Percentiles rank a stretch among this genome's conserved stretches.
phyloP scores from a whole-genome alignment of 2,329 filamentous ascomycete species.

The Monilinia aucupariae region DNA sequence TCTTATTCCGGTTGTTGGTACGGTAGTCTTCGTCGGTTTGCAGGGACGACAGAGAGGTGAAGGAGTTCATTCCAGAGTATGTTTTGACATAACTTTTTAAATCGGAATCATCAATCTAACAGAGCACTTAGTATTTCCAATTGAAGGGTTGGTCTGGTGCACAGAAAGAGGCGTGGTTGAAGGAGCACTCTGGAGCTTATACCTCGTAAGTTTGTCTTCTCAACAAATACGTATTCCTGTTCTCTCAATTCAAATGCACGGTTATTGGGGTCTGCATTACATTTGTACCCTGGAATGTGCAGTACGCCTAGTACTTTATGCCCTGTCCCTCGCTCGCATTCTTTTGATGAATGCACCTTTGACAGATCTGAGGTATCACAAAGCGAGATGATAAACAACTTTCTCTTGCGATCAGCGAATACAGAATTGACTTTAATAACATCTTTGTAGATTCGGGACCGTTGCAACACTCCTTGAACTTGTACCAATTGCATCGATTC shows the following conservation, averaged over 20 bases:
- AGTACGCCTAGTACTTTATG: not conserved
- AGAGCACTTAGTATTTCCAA: conserved; percentile 69
- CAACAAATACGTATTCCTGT: not conserved
- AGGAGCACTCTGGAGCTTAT: conserved; percentile 68
- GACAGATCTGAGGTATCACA: conserved; percentile 8
- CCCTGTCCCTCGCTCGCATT: not conserved
- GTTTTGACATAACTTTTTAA: conserved; percentile 23
- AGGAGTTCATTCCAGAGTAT: conserved; percentile 49
- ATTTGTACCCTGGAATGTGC: not conserved
- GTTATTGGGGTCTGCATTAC: not conserved
- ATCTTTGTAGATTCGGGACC: conserved; percentile 59
- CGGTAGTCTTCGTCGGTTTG: conserved; percentile 69
- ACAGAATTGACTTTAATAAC: conserved; percentile 5
- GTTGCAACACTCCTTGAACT: conserved; percentile 78
- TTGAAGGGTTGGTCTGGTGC: conserved; percentile 73
- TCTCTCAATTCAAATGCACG: not conserved
- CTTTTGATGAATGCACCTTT: conserved; percentile 5
- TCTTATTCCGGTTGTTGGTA: conserved; percentile 86
- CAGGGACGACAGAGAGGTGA: conserved; percentile 50
- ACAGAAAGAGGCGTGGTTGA: conserved; percentile 63
- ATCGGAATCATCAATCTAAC: not conserved
- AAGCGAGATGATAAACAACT: not conserved
- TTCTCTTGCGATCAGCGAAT: not conserved
- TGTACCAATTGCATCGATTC: conserved; percentile 73
- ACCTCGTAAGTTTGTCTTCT: conserved; percentile 56